Conservation (phyloP, 352 stramenopile species). For the Thraustotheca clavata region DNA sequence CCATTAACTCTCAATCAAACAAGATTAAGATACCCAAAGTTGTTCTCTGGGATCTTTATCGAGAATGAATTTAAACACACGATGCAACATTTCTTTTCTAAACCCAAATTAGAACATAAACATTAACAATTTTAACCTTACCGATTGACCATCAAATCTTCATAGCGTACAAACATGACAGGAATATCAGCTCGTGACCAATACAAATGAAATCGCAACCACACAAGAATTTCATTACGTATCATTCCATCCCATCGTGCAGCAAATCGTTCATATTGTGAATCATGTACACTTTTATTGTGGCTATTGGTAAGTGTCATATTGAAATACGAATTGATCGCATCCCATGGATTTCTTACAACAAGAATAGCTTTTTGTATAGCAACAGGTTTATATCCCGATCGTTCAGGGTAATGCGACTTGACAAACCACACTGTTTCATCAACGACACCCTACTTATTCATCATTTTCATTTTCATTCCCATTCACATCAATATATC, state of each 20-base stretch:
- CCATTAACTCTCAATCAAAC: conserved; percentile 42
- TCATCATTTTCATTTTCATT: conserved; percentile 26
- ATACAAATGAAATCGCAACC: conserved; percentile 87
- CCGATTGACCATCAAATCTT: conserved; percentile 80
- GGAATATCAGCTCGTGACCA: conserved; percentile 86
- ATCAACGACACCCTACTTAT: conserved; percentile 89
- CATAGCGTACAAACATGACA: conserved; percentile 88
- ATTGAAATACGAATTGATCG: conserved; percentile 99
- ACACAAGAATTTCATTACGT: conserved; percentile 86
- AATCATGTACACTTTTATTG: conserved; percentile 84
- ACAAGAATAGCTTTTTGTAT: conserved; percentile 79
- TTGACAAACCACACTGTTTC: conserved; percentile 96
- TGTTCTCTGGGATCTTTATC: conserved; percentile 25
- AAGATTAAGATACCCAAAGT: neutral
- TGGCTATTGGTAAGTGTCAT: conserved; percentile 93
- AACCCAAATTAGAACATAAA: neutral
- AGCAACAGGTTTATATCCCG: conserved; percentile 80
- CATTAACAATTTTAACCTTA: conserved; percentile 21
- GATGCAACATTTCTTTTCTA: conserved; percentile 60
- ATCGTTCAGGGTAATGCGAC: conserved; percentile 96
- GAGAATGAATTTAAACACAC: conserved; percentile 72
- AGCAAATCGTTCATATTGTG: conserved; percentile 79
- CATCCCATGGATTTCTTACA: conserved; percentile 96
- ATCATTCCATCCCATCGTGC: conserved; percentile 86
- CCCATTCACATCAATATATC: neutral